These are phyloP conservation scores for Pseudogymnoascus sp. DNA, from an alignment of 2,329 filamentous ascomycete species.

Conservation along the genomic window DNA sequence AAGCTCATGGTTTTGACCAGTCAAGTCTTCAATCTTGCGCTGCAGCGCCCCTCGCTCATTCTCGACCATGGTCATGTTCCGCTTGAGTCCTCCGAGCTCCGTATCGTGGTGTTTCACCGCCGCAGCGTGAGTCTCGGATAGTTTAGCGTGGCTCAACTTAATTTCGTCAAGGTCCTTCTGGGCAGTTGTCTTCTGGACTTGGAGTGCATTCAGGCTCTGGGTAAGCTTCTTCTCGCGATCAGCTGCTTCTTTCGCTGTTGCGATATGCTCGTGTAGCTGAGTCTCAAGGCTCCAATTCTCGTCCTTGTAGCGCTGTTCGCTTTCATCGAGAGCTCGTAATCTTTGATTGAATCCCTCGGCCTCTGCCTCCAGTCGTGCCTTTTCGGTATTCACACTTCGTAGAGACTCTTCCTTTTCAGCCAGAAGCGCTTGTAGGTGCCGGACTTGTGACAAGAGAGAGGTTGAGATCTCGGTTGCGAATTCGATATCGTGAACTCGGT, in stretches of 20 bases:
- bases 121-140: conserved; percentile 71
- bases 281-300: conserved; percentile 98
- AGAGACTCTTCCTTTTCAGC: conserved; percentile 82
- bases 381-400: conserved; percentile 65
- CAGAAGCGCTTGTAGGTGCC: conserved; percentile 77
- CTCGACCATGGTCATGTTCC: conserved; percentile 70
- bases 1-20: conserved; percentile 82
- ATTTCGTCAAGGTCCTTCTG: conserved; percentile 89
- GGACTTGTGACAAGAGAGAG: conserved; percentile 85
- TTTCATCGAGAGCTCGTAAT: conserved; percentile 78
- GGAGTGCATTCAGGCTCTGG: conserved; percentile 59
- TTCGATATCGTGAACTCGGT: conserved; percentile 88
- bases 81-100: conserved; percentile 75
- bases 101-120: conserved; percentile 78
- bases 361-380: conserved; percentile 73
- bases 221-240: conserved; percentile 78
- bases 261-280: conserved; percentile 73
- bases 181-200: conserved; percentile 64
- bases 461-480: conserved; percentile 98
- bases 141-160: conserved; percentile 67
- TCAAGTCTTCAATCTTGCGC: conserved; percentile 79
- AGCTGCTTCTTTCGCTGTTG: conserved; percentile 63
- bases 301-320: conserved; percentile 92
- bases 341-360: conserved; percentile 71
- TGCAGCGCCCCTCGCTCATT: conserved; percentile 70